These are phyloP conservation scores for Plasmopara muralis DNA, from an alignment of 352 stramenopile species.

Conservation along the genomic window DNA sequence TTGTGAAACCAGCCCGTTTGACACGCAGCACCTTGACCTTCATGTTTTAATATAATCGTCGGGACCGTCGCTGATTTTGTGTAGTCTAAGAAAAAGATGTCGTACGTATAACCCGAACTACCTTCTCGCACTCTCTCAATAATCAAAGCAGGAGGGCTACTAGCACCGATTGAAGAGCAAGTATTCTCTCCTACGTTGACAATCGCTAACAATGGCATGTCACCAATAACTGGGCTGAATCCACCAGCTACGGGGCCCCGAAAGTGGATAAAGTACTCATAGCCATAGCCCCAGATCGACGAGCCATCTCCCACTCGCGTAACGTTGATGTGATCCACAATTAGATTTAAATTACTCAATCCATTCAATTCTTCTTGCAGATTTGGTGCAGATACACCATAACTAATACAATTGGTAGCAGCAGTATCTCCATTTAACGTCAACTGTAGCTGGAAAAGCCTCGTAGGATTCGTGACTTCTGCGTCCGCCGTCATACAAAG, in stretches of 20 bases:
- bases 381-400: constrained; percentile 50
- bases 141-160: constrained; percentile 52
- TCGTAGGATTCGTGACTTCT: constrained; percentile 38
- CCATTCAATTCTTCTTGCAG: constrained; percentile 60
- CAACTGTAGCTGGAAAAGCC: constrained; percentile 61
- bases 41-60: constrained; percentile 31
- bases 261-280: constrained; percentile 69
- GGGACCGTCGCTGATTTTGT: constrained; percentile 2
- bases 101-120: constrained; percentile 49
- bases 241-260: constrained; percentile 45
- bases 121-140: constrained; percentile 63
- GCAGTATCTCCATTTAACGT: constrained; percentile 42
- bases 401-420: constrained; percentile 57
- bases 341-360: constrained; percentile 34
- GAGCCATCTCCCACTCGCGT: constrained; percentile 59
- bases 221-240: constrained; percentile 49
- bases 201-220: constrained; percentile 41
- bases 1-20: constrained; percentile 25
- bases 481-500: constrained; percentile 62
- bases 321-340: constrained; percentile 46
- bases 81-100: constrained; percentile 67
- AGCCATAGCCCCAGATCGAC: constrained; percentile 66
- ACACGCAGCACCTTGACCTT: constrained; percentile 17
- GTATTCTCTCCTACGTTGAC: constrained; percentile 38
- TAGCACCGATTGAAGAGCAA: constrained; percentile 37